Evolutionary conservation across 768 basidiomycete species (phyloP), one percentile per base, ranked within the genome.

Genomic region (Stropharia rugosoannulata): DNA sequence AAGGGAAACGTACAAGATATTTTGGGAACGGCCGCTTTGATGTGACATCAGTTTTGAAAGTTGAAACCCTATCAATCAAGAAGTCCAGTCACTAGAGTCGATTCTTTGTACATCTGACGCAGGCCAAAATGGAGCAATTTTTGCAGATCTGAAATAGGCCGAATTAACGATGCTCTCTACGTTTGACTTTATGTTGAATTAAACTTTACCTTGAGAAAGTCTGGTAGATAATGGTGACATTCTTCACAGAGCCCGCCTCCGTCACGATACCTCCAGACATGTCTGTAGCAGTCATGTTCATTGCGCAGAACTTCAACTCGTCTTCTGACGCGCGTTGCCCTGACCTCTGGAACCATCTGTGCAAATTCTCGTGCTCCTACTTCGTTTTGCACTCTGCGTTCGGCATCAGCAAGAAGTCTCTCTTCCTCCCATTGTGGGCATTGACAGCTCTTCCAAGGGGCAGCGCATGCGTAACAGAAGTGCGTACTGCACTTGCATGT

Each of bases 211-310:
- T 80, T 67, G 40, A 87, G 67, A 66, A 73, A 86, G 1, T 66
- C 12, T 0, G 68, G 74, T 8, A 86, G 62, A 48, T 68, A 51
- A 45, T 65, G 54, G 12, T 68, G 63, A 57, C 84, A 85, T 53
- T 65, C 72, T 49, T 83, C 76, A 49, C 84, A 86, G 9, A 25
- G 47, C 4, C 77, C 80, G 0, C 72, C 74, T 0, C 81, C 82
- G 2, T 64, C 1, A 0, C 75, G 69, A 38, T 75, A 75, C 22
- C 60, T 66, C 83, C 85, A 86, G 0, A n/a, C 47, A 44, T 67
- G 68, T 3, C 75, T 70, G 10, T 56, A 61, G 54, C 87, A 89
- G 2, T 83, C 75, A 62, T 88, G 87, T 55, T 82, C 77, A 5
- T 70, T 67, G 8, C 82, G 68, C 39, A 88, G 68, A 4, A 71